Conservation (phyloP, 257 asterid genomes). For the Scutellaria baicalensis region DNA sequence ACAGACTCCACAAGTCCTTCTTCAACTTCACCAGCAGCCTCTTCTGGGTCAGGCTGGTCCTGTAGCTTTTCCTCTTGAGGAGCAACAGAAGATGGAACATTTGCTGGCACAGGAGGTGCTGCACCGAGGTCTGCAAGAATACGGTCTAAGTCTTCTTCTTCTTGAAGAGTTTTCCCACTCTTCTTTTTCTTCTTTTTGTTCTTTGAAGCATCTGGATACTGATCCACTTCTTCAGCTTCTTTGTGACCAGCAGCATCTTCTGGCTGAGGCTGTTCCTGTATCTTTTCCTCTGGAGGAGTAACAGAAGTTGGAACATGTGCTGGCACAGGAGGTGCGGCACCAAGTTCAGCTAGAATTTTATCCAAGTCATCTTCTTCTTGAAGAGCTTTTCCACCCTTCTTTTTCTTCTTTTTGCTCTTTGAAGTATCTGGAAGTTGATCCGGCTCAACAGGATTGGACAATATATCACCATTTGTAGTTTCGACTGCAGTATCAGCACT, state of each 20-base stretch:
- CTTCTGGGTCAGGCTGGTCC: slow-evolving; percentile 43
- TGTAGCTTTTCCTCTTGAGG: slow-evolving; percentile 35
- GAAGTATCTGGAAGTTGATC: slow-evolving; percentile 36
- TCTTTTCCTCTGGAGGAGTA: slow-evolving; percentile 30
- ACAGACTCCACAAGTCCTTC: slow-evolving; percentile 58
- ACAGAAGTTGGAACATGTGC: slow-evolving; percentile 27
- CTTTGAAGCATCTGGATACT: slow-evolving; percentile 41
- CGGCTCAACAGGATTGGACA: slow-evolving; percentile 26
- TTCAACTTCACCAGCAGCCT: slow-evolving; percentile 49
- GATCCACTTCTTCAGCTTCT: slow-evolving; percentile 37
- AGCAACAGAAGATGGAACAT: slow-evolving; percentile 24
- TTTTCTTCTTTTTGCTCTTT: slow-evolving; percentile 80
- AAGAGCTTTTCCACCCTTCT: slow-evolving; percentile 59
- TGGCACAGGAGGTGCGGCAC: slow-evolving; percentile 39
- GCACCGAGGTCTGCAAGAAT: slow-evolving; percentile 82
- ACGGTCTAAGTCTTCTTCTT: slow-evolving; percentile 76
- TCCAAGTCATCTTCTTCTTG: slow-evolving; percentile 83
- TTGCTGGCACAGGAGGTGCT: slow-evolving; percentile 33
- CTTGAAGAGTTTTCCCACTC: slow-evolving; percentile 60
- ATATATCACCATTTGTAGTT: slow-evolving; percentile 23
- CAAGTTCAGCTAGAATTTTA: slow-evolving; percentile 80
- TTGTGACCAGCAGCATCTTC: slow-evolving; percentile 48
- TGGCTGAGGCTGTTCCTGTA: slow-evolving; percentile 35
- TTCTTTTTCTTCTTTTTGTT: slow-evolving; percentile 83
- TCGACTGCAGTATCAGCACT: slow-evolving; percentile 27